Percentiles rank a stretch among this genome's conserved stretches.
Conservation (phyloP, 495 filamentous ascomycete species). For the Tuber borchii region DNA sequence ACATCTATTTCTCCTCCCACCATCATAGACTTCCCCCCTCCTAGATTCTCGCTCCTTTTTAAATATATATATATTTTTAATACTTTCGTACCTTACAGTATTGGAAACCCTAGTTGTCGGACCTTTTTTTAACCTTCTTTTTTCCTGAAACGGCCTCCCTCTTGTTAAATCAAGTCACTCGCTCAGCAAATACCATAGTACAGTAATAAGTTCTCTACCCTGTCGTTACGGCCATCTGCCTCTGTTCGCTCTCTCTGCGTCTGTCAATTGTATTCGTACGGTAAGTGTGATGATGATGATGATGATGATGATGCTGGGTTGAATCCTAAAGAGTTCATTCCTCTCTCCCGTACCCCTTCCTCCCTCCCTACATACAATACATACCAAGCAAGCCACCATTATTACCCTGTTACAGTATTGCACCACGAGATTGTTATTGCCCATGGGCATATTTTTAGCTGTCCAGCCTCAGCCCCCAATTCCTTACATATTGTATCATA, state of each 20-base stretch:
- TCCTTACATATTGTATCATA: neutral
- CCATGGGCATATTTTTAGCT: neutral
- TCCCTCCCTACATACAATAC: neutral
- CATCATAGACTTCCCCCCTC: neutral
- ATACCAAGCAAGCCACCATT: neutral
- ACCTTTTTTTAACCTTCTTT: neutral
- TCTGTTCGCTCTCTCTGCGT: neutral
- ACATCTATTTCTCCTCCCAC: neutral
- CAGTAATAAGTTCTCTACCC: neutral
- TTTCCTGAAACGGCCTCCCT: neutral
- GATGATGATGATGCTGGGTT: neutral
- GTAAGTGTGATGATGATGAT: conserved; percentile 1
- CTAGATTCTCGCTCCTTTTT: neutral
- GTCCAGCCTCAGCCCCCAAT: neutral
- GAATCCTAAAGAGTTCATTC: neutral
- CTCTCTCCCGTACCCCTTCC: neutral
- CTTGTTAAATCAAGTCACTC: neutral
- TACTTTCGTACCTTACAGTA: neutral
- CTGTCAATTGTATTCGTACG: neutral
- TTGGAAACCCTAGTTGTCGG: neutral
- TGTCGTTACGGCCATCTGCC: neutral
- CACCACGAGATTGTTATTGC: neutral
- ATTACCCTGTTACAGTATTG: neutral
- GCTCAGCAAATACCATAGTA: neutral
- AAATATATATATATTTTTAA: neutral